These are phyloP conservation scores for Exophiala alcalophila DNA, from an alignment of 2,329 filamentous ascomycete species.

Conservation along the genomic window DNA sequence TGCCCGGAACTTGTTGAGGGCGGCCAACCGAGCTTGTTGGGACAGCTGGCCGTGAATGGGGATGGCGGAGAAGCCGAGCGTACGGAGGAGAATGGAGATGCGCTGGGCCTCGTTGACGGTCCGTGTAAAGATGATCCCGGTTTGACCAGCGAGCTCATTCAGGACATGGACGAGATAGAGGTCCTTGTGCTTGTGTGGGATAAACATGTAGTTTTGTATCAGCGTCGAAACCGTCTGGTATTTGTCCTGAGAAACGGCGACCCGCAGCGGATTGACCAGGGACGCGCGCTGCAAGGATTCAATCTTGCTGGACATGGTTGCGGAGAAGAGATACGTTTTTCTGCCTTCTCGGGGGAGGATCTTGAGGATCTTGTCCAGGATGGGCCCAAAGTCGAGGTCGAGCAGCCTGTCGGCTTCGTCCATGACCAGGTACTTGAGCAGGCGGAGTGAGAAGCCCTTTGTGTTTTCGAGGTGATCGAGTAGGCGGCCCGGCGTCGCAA, in stretches of 20 bases:
- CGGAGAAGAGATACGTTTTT: constrained; percentile 84
- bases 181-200: constrained; percentile 85
- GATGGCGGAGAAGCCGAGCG: constrained; percentile 84
- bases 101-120: constrained; percentile 91
- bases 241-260: constrained; percentile 76
- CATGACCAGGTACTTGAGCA: constrained; percentile 85
- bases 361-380: constrained; percentile 89
- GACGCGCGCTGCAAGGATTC: constrained; percentile 89
- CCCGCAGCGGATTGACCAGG: constrained; percentile 75
- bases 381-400: constrained; percentile 90
- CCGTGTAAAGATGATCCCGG: constrained; percentile 83
- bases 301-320: constrained; percentile 90
- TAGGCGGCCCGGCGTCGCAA: constrained; percentile 84
- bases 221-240: constrained; percentile 91
- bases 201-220: constrained; percentile 80
- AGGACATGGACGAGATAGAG: constrained; percentile 81
- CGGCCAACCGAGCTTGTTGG: constrained; percentile 80
- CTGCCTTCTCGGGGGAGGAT: constrained; percentile 73
- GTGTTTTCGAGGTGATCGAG: constrained; percentile 95
- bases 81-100: constrained; percentile 75
- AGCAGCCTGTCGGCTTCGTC: constrained; percentile 90
- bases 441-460: constrained; percentile 83
- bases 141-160: constrained; percentile 83
- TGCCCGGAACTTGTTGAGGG: constrained; percentile 84
- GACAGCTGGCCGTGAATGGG: constrained; percentile 89